Evolutionary conservation across 2,329 filamentous ascomycete species (phyloP).

Genomic region (Penicillium verrucosum): DNA sequence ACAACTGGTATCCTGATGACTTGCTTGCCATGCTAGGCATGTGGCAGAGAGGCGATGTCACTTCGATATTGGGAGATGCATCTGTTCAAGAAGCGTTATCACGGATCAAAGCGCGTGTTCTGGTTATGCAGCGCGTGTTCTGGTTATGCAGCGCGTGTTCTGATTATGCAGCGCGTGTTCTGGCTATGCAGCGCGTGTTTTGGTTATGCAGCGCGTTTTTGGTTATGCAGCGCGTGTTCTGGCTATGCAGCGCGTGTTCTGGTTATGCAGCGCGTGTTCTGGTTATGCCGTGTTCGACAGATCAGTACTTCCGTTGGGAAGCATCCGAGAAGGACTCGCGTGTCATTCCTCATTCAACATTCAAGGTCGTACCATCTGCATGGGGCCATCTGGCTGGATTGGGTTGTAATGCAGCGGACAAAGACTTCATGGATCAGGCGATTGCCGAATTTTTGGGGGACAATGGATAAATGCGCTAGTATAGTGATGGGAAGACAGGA

Average conservation of each 20-base stretch:
- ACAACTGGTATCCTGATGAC: slow-evolving; percentile 46
- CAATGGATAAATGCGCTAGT: no score
- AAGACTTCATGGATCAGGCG: slow-evolving; percentile 27
- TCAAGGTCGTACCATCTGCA: slow-evolving; percentile 30
- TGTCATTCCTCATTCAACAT: background rate
- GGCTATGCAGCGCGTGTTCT: slow-evolving; percentile 35
- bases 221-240: slow-evolving; percentile 31
- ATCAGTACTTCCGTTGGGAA: slow-evolving; percentile 38
- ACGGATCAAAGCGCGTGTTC: slow-evolving; percentile 22
- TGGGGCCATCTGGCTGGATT: slow-evolving; percentile 35
- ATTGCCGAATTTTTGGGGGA: slow-evolving; percentile 21
- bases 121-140: slow-evolving; percentile 36
- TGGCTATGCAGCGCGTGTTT: slow-evolving; percentile 35
- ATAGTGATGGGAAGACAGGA: no score
- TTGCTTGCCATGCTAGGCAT: slow-evolving; percentile 42
- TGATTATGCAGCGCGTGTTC: slow-evolving; percentile 28
- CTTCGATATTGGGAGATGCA: slow-evolving; percentile 20
- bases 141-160: slow-evolving; percentile 41
- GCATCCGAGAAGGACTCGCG: slow-evolving; percentile 26
- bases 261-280: slow-evolving; percentile 35
- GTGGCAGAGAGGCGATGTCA: slow-evolving; percentile 47
- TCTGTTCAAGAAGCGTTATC: slow-evolving; percentile 14
- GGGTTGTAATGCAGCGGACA: slow-evolving; percentile 25
- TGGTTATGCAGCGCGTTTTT: slow-evolving; percentile 41
- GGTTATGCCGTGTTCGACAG: slow-evolving; percentile 37